phyloP scores from a whole-genome alignment of 2,329 filamentous ascomycete species.

The Cryphonectria radicalis region DNA sequence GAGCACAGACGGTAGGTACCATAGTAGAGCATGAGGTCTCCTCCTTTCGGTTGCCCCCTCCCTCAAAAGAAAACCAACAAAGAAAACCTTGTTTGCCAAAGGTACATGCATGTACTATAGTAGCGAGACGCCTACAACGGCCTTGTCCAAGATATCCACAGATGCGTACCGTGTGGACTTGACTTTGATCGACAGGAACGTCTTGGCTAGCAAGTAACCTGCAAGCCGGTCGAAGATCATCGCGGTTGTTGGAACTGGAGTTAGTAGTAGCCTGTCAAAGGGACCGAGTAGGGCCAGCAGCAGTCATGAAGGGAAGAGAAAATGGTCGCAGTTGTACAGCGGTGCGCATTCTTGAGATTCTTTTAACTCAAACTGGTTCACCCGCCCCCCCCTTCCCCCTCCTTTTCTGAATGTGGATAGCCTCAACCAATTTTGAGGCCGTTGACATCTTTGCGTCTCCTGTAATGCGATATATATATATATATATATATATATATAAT shows the following conservation, averaged over 20 bases:
- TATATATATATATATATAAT: slow-evolving; percentile 3
- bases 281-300: background rate
- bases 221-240: background rate
- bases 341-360: background rate
- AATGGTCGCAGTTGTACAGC: background rate
- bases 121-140: background rate
- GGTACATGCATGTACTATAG: background rate
- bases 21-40: background rate
- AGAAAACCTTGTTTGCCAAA: background rate
- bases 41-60: background rate
- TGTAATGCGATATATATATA: no score
- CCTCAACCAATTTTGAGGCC: background rate
- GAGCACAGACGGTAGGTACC: background rate
- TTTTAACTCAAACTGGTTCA: background rate
- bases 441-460: background rate
- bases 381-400: background rate
- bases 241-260: background rate
- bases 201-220: background rate
- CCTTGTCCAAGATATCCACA: background rate
- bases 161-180: background rate
- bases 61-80: no score
- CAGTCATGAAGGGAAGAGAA: background rate
- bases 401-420: background rate
- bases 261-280: background rate
- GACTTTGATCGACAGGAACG: background rate